Percentiles rank a stretch among this genome's conserved stretches.
Evolutionary conservation across 768 basidiomycete genomes (phyloP).

Genomic region (Boletus tomentosulus): DNA sequence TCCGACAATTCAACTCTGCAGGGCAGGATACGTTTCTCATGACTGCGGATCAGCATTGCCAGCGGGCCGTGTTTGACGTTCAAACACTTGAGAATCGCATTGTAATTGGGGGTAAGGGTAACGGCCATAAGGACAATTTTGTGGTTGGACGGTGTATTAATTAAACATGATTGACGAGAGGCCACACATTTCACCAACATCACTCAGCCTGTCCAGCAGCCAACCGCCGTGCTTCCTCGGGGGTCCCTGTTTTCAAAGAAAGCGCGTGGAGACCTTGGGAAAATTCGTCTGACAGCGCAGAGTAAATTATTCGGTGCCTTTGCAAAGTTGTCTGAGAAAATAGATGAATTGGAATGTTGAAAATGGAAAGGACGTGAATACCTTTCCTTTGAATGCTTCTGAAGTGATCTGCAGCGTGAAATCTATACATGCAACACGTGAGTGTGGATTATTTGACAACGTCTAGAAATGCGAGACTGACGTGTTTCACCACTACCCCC

Average conservation of each 20-base stretch:
- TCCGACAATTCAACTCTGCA: conserved; percentile 1
- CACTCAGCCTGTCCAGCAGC: conserved; percentile 19
- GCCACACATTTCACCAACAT: conserved; percentile 20
- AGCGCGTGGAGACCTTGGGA: conserved; percentile 70
- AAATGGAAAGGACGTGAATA: conserved; percentile 28
- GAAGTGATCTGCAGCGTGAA: conserved; percentile 75
- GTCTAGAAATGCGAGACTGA: conserved; percentile 40
- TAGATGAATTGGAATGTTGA: conserved; percentile 10
- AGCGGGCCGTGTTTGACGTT: conserved; percentile 5
- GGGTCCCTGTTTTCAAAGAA: conserved; percentile 70
- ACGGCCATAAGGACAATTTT: conserved; percentile 17
- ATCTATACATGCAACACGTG: conserved; percentile 44
- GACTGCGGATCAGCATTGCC: conserved; percentile 17
- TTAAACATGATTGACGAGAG: conserved; percentile 31
- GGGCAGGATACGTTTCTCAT: conserved; percentile 11
- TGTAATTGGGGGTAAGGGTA: conserved; percentile 10
- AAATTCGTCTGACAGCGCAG: conserved; percentile 67
- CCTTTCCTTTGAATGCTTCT: conserved; percentile 70
- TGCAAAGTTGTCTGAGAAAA: conserved; percentile 62
- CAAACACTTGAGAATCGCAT: conserved; percentile 19
- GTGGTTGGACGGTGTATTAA: conserved; percentile 25
- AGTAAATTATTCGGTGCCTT: conserved; percentile 77
- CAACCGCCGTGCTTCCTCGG: conserved; percentile 40
- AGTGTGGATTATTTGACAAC: conserved; percentile 11
- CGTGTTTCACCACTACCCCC: conserved; percentile 77